Evolutionary conservation across 139 green algal species (phyloP), one percentile per base, ranked within the genome.

Genomic region (Zygnema circumcarinatum): DNA sequence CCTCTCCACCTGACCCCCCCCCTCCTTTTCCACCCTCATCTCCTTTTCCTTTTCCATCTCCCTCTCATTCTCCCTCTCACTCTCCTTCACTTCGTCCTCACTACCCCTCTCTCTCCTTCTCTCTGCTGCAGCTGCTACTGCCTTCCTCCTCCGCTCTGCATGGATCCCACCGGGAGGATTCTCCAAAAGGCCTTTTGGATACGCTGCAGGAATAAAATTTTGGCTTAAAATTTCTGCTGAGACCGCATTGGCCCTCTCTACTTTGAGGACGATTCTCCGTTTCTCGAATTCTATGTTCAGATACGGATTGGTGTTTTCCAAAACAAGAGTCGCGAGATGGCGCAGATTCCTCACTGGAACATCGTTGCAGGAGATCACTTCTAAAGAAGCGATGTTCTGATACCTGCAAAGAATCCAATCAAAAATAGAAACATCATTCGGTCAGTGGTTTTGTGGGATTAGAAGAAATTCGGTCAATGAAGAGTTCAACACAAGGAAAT

Each of bases 301-400:
- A 16, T 78, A 41, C 36, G 16, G 7, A n/a, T 41, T 7, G 11
- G 7, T 39, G 69, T 78, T 78, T 39, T 78, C 35, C 69, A 78
- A 41, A 41, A 78, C 69, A 3, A 78, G 69, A 22, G 3, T 78
- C 16, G 69, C 69, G 7, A 78, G 16, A 20, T 78, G 69, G 3
- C 16, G 35, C 16, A 78, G 16, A 41, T 78, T 78, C 7, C 36
- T 7, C 11, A 78, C 69, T 11, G 35, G 36, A 52, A 78, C 69
- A 78, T 78, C 69, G 69, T 78, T 78, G 69, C 69, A 78, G 35
- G 35, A 52, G 16, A 78, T 20, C 11, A 78, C 69, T 78, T 78
- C 35, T 16, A 78, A 39, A 41, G 35, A 52, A 41, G 35, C 69
- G 11, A 78, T 78, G 16, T 78, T 78, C 16, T 78, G 69, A 16